Evolutionary conservation across 352 stramenopile genomes (phyloP).

Genomic region (Plasmopara halstedii): DNA sequence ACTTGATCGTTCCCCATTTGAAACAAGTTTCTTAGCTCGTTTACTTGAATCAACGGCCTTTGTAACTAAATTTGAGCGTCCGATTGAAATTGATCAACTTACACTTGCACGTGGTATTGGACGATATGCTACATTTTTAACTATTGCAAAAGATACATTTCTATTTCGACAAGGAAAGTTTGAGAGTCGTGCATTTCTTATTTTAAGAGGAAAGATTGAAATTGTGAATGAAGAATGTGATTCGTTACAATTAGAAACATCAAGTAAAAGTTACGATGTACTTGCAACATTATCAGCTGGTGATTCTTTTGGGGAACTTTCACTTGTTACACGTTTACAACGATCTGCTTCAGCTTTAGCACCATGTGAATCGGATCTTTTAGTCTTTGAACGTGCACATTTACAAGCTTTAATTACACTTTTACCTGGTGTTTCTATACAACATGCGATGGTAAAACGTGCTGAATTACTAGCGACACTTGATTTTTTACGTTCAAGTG

Average conservation of each 20-base stretch:
- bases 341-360: slow-evolving; percentile 61
- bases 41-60: slow-evolving; percentile 56
- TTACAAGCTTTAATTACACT: slow-evolving; percentile 27
- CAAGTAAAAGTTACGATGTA: slow-evolving; percentile 45
- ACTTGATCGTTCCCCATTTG: slow-evolving; percentile 26
- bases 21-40: slow-evolving; percentile 47
- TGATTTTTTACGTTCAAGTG: slow-evolving; percentile 44
- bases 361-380: slow-evolving; percentile 51
- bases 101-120: slow-evolving; percentile 45
- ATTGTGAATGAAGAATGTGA: slow-evolving; percentile 73
- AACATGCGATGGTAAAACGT: slow-evolving; percentile 63
- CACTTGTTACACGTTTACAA: slow-evolving; percentile 58
- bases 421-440: slow-evolving; percentile 52
- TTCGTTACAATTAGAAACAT: slow-evolving; percentile 13
- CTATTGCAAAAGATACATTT: slow-evolving; percentile 40
- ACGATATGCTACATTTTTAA: slow-evolving; percentile 43
- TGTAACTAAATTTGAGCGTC: slow-evolving; percentile 61
- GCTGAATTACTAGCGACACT: slow-evolving; percentile 56
- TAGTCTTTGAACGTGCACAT: slow-evolving; percentile 64
- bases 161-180: slow-evolving; percentile 68
- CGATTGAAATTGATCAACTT: slow-evolving; percentile 34
- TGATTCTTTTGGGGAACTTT: slow-evolving; percentile 66
- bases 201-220: slow-evolving; percentile 63
- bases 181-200: slow-evolving; percentile 71
- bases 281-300: slow-evolving; percentile 58